phyloP scores from a whole-genome alignment of 164 flowering plant genomes.

The Tetracentron sinense region DNA sequence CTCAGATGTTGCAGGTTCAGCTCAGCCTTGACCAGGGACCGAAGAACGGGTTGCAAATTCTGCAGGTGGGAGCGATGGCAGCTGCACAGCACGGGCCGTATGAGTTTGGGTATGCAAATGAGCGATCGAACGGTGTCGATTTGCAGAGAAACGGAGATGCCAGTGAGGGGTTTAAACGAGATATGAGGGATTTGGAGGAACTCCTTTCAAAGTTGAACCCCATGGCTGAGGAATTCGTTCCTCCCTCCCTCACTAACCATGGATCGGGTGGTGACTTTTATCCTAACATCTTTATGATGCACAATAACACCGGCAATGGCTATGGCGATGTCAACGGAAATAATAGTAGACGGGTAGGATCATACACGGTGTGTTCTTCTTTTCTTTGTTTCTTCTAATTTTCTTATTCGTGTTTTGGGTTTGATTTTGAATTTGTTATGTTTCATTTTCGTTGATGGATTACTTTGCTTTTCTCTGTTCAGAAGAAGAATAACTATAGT shows the following conservation, averaged over 20 bases:
- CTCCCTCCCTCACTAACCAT: conserved; percentile 47
- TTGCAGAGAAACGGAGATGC: conserved; percentile 17
- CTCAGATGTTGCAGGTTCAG: conserved; percentile 10
- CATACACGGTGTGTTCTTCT: conserved; percentile 15
- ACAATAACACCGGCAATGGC: conserved; percentile 21
- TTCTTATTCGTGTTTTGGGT: too few species aligned
- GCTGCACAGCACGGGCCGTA: conserved; percentile 9
- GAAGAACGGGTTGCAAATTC: conserved; percentile 6
- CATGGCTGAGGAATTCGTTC: conserved; percentile 87
- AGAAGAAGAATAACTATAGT: conserved; percentile 55
- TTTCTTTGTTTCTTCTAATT: neutral
- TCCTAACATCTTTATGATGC: conserved; percentile 24
- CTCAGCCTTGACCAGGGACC: conserved; percentile 14
- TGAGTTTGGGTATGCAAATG: conserved; percentile 7
- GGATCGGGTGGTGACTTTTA: conserved; percentile 27
- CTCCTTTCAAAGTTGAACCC: conserved; percentile 85
- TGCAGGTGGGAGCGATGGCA: conserved; percentile 6
- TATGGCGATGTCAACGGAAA: too few species aligned
- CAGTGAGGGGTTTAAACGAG: conserved; percentile 48
- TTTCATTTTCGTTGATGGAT: too few species aligned
- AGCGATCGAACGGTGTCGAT: conserved; percentile 23
- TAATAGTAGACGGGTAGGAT: conserved; percentile 51
- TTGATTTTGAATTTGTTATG: too few species aligned
- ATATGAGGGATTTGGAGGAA: conserved; percentile 79
- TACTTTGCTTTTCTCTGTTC: conserved; percentile 7